phyloP scores from a whole-genome alignment of 371 early-diverging fungal genomes.

The Apophysomyces trapeziformis region DNA sequence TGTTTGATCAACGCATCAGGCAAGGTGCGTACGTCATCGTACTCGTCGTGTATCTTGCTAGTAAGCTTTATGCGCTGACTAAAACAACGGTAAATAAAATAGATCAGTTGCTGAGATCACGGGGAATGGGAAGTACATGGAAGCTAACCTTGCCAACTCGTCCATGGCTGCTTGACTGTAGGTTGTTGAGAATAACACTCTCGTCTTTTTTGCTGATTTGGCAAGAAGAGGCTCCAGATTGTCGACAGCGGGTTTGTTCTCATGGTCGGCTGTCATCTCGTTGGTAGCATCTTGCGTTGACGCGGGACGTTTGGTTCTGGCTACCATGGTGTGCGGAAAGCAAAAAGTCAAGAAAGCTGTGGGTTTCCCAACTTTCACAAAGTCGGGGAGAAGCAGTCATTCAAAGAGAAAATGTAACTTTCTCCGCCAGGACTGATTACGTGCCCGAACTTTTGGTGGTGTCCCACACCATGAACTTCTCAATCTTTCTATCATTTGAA shows the following conservation, averaged over 20 bases:
- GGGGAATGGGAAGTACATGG: background rate
- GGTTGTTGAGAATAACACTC: conserved; percentile 58
- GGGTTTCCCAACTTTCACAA: background rate
- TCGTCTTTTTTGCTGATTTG: conserved; percentile 59
- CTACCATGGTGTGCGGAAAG: conserved; percentile 24
- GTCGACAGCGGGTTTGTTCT: conserved; percentile 12
- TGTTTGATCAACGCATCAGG: conserved; percentile 65
- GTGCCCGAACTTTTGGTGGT: too few relatives aligned
- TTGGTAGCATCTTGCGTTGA: conserved; percentile 19
- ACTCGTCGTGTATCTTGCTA: conserved; percentile 79
- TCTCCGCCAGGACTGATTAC: background rate
- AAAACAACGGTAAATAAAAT: background rate
- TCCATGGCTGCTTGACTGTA: conserved; percentile 62
- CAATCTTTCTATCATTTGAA: too few relatives aligned
- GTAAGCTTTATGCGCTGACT: conserved; percentile 76
- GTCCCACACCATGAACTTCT: too few relatives aligned
- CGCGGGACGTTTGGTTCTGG: conserved; percentile 30
- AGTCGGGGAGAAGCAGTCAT: conserved; percentile 9
- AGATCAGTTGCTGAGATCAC: too few relatives aligned
- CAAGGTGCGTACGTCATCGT: conserved; percentile 65
- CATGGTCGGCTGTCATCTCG: conserved; percentile 10
- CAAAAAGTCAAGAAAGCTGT: conserved; percentile 5
- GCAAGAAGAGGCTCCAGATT: conserved; percentile 41
- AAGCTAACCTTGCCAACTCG: conserved; percentile 54
- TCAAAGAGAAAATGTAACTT: background rate